phyloP scores from a whole-genome alignment of 176 grass and related monocot genomes.

The Raddia distichophylla region DNA sequence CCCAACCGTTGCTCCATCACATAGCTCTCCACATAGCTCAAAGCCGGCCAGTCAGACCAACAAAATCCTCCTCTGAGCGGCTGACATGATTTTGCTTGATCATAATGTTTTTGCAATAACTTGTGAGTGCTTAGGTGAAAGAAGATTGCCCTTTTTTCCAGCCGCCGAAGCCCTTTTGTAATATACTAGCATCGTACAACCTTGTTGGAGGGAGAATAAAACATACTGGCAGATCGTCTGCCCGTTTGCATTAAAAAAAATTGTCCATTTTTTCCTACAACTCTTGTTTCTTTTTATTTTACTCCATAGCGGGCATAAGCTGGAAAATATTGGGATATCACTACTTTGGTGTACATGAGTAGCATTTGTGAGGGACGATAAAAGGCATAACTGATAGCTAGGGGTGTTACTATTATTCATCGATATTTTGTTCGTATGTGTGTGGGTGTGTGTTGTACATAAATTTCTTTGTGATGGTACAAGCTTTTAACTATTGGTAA shows the following conservation, averaged over 20 bases:
- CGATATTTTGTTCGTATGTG: neutral
- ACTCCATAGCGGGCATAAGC: neutral
- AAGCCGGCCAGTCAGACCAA: neutral
- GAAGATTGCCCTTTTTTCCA: too few relatives aligned
- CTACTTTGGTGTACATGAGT: too few relatives aligned
- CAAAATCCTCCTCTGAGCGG: conserved; percentile 43
- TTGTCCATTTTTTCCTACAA: too few relatives aligned
- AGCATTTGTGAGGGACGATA: neutral
- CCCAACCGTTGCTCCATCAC: conserved; percentile 34
- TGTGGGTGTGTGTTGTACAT: neutral
- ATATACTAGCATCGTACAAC: too few relatives aligned
- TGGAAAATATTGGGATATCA: neutral
- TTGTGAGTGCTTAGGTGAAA: too few relatives aligned
- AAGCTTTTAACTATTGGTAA: conserved; percentile 10
- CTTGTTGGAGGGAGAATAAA: too few relatives aligned
- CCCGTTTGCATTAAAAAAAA: too few relatives aligned
- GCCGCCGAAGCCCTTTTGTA: too few relatives aligned
- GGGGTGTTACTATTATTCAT: neutral
- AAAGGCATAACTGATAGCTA: conserved; percentile 1
- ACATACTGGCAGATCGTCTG: too few relatives aligned
- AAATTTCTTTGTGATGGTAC: neutral
- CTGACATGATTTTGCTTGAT: conserved; percentile 22
- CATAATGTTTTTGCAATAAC: neutral
- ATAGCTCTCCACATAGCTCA: conserved; percentile 31
- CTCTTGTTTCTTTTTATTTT: too few relatives aligned